Conservation (phyloP, 1,284 basidiomycete genomes). For the Cystobasidium sp. region DNA sequence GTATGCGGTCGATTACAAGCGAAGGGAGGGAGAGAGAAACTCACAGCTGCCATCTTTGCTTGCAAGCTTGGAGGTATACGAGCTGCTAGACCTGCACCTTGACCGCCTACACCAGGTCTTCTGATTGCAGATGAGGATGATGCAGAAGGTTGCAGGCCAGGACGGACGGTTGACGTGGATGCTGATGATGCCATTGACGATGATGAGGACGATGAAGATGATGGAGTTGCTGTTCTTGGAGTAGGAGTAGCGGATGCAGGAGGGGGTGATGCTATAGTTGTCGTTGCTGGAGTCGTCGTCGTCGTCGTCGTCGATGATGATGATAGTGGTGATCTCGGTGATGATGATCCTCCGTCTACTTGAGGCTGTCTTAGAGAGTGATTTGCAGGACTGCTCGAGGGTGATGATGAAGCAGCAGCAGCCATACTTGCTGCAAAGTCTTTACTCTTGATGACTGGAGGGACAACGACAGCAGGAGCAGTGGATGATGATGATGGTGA, state of each 20-base stretch:
- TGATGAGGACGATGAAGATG: slow-evolving; percentile 12
- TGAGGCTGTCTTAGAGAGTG: too few relatives aligned
- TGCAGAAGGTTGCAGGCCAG: slow-evolving; percentile 13
- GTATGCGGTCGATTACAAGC: neutral
- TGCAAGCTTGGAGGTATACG: slow-evolving; percentile 80
- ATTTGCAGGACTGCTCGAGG: neutral
- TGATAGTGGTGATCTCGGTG: neutral
- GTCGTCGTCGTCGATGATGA: neutral
- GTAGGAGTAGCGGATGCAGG: neutral
- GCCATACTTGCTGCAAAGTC: neutral
- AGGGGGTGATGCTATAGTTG: neutral
- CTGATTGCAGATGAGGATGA: slow-evolving; percentile 42
- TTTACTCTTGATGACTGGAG: neutral
- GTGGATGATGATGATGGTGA: too few relatives aligned
- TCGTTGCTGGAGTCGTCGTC: neutral
- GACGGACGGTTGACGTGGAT: slow-evolving; percentile 2
- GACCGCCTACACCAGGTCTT: slow-evolving; percentile 48
- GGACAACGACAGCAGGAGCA: too few relatives aligned
- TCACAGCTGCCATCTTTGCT: slow-evolving; percentile 86
- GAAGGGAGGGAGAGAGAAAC: slow-evolving; percentile 53
- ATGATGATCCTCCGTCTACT: too few relatives aligned
- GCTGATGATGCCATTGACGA: slow-evolving; percentile 11
- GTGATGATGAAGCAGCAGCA: neutral
- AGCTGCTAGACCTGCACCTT: slow-evolving; percentile 48
- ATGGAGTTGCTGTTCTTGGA: slow-evolving; percentile 1